These are phyloP conservation scores for Colletotrichum musicola DNA, from an alignment of 2,329 filamentous ascomycete genomes.

Conservation along the genomic window DNA sequence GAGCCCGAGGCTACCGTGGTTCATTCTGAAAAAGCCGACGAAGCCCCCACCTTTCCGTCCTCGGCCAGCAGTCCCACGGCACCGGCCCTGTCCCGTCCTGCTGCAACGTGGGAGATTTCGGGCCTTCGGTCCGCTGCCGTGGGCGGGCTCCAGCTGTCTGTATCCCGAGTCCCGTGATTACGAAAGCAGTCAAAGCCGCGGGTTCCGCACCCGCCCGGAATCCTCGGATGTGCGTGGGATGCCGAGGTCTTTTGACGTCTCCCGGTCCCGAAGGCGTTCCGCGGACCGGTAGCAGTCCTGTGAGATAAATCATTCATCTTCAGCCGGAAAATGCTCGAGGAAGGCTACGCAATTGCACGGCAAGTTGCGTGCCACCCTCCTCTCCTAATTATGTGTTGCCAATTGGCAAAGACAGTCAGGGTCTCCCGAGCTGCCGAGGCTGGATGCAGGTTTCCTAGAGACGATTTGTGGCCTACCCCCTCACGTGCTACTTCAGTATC, in stretches of 20 bases:
- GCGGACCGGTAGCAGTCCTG: too few relatives aligned
- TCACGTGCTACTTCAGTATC: background rate
- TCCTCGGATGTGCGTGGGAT: background rate
- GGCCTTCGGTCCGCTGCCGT: conserved; percentile 33
- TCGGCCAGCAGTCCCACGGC: background rate
- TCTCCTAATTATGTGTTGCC: too few relatives aligned
- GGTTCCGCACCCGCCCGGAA: conserved; percentile 11
- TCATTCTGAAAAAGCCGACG: background rate
- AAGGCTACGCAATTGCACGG: too few relatives aligned
- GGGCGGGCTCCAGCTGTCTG: background rate
- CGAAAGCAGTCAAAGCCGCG: conserved; percentile 7
- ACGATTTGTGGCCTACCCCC: too few relatives aligned
- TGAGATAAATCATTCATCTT: too few relatives aligned
- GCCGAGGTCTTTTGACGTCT: background rate
- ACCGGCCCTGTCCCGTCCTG: background rate
- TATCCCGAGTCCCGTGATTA: conserved; percentile 14
- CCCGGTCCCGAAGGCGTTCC: too few relatives aligned
- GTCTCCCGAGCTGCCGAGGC: too few relatives aligned
- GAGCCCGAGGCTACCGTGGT: conserved; percentile 14
- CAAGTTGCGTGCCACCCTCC: too few relatives aligned
- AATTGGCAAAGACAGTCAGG: too few relatives aligned
- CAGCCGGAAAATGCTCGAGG: too few relatives aligned
- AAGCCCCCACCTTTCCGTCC: too few relatives aligned
- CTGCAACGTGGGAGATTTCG: conserved; percentile 15
- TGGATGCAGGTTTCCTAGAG: too few relatives aligned